These are phyloP conservation scores for Marchantia polymorpha DNA, from an alignment of 225 moss, liverwort and hornwort genomes.

Conservation along the genomic window DNA sequence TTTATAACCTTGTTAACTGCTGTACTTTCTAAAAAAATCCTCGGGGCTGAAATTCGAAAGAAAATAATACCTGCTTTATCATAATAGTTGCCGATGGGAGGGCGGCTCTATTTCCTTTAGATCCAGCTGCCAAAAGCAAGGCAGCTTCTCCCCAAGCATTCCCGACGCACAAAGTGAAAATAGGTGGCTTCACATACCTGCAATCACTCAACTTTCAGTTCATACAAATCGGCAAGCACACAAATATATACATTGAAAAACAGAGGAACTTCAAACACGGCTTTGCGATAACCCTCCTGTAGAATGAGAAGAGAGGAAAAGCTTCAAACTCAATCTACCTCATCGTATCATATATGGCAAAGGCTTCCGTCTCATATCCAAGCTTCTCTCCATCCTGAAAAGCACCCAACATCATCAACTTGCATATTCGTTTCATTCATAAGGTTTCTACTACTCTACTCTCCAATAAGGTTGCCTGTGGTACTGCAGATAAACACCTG, in stretches of 20 bases:
- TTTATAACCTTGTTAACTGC: not conserved
- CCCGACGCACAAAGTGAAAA: slow-evolving; percentile 90
- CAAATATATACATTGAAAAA: not conserved
- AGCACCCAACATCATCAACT: not conserved
- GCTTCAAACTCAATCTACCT: slow-evolving; percentile 26
- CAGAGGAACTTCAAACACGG: not conserved
- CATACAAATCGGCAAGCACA: not conserved
- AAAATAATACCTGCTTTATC: slow-evolving; percentile 70
- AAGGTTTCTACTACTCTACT: too few relatives aligned
- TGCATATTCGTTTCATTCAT: too few relatives aligned
- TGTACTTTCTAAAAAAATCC: not conserved
- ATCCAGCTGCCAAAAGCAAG: slow-evolving; percentile 81
- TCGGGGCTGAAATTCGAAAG: not conserved
- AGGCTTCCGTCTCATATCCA: slow-evolving; percentile 97
- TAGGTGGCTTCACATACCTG: slow-evolving; percentile 94
- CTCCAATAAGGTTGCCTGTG: too few relatives aligned
- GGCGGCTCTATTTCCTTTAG: slow-evolving; percentile 88
- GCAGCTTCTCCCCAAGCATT: slow-evolving; percentile 99
- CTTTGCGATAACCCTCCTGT: not conserved
- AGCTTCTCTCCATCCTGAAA: slow-evolving; percentile 92
- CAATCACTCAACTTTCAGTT: not conserved
- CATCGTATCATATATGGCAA: slow-evolving; percentile 99
- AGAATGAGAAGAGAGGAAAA: not conserved
- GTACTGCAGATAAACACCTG: too few relatives aligned
- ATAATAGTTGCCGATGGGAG: slow-evolving; percentile 95